These are phyloP conservation scores for Salvia sclarea DNA, from an alignment of 305 asterid genomes.

Conservation along the genomic window DNA sequence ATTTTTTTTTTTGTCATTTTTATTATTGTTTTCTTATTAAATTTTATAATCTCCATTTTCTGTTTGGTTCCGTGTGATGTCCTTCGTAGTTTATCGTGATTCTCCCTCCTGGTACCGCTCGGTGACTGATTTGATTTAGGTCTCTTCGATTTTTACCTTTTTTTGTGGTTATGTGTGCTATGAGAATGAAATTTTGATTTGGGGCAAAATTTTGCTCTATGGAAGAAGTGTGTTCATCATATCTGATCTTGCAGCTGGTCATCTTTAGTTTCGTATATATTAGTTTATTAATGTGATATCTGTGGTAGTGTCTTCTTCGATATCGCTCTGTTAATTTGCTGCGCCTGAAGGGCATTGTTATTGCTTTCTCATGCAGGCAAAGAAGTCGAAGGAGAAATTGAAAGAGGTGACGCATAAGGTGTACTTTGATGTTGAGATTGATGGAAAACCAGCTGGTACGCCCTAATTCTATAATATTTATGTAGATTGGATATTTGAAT, in stretches of 20 bases:
- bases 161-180: neutral
- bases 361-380: constrained; percentile 57
- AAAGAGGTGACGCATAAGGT: constrained; percentile 87
- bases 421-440: constrained; percentile 83
- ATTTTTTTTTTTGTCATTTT: neutral
- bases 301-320: neutral
- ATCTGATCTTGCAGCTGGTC: constrained; percentile 15
- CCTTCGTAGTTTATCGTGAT: neutral
- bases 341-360: neutral
- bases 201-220: neutral
- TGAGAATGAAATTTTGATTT: constrained; percentile 10
- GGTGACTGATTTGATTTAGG: neutral
- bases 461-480: neutral
- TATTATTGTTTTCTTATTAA: neutral
- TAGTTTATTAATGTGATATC: constrained; percentile 1
- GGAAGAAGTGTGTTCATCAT: neutral
- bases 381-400: constrained; percentile 61
- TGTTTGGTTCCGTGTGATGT: neutral
- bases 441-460: constrained; percentile 85
- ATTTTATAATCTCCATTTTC: neutral
- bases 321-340: neutral
- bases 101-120: neutral
- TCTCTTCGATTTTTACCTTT: neutral
- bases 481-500: neutral
- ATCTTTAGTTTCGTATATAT: neutral